Percentiles rank a stretch among this genome's conserved stretches.
Evolutionary conservation across 2,329 filamentous ascomycete genomes (phyloP).

Genomic region (Aureobasidium leucospermi): DNA sequence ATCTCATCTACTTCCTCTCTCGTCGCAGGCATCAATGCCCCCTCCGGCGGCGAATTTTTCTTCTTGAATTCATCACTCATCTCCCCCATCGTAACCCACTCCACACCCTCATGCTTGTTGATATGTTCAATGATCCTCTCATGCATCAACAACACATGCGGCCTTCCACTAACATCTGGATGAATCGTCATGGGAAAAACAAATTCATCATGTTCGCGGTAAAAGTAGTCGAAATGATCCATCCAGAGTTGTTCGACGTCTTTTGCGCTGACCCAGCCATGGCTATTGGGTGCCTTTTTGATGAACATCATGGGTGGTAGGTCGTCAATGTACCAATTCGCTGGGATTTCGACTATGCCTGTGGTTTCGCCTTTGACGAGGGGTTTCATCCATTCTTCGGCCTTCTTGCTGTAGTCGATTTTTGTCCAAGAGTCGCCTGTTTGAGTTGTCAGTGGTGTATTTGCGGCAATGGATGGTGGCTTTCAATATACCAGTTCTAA

Average conservation of each 20-base stretch:
- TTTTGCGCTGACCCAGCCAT: constrained; percentile 48
- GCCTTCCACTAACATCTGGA: constrained; percentile 57
- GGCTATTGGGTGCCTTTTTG: constrained; percentile 54
- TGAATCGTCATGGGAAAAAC: constrained; percentile 71
- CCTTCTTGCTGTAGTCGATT: constrained; percentile 56
- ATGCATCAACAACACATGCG: constrained; percentile 65
- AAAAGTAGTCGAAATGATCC: constrained; percentile 65
- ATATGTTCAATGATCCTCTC: constrained; percentile 53
- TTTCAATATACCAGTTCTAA: constrained; percentile 36
- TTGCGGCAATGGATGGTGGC: neutral
- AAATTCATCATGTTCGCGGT: constrained; percentile 67
- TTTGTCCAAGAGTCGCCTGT: constrained; percentile 56
- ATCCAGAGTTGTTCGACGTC: constrained; percentile 58
- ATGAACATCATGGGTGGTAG: constrained; percentile 62
- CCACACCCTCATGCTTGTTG: constrained; percentile 53
- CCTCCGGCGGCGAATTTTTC: constrained; percentile 48
- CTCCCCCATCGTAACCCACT: constrained; percentile 59
- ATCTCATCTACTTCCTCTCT: constrained; percentile 44
- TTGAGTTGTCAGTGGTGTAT: neutral
- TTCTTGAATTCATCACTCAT: constrained; percentile 65
- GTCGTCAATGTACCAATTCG: constrained; percentile 39
- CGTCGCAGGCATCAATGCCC: constrained; percentile 52
- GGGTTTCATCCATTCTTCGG: constrained; percentile 59
- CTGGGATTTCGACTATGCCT: constrained; percentile 56
- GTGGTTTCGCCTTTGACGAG: constrained; percentile 48